phyloP scores from a whole-genome alignment of 495 filamentous ascomycete species.

The Aspergillus avenaceus region DNA sequence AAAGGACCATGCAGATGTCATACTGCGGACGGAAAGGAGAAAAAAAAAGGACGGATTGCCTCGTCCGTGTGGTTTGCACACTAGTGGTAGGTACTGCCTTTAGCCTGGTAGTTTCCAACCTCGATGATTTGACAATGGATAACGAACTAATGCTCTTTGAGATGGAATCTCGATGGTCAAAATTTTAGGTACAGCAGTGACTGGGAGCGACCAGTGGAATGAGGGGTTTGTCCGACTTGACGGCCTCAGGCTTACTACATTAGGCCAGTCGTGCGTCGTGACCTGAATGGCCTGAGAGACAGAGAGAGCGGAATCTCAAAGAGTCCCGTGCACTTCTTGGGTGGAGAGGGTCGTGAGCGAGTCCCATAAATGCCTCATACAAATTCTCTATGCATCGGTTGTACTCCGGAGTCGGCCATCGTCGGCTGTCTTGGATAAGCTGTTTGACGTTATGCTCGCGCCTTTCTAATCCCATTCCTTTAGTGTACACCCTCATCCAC shows the following conservation, averaged over 20 bases:
- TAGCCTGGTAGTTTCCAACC: background rate
- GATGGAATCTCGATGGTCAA: background rate
- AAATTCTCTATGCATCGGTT: background rate
- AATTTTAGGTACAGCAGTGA: conserved; percentile 3
- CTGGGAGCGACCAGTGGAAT: background rate
- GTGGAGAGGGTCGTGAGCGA: too few species aligned
- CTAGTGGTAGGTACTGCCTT: background rate
- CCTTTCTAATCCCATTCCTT: background rate
- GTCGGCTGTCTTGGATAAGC: background rate
- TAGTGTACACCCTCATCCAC: background rate
- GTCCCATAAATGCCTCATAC: conserved; percentile 20
- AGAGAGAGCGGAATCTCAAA: conserved; percentile 12
- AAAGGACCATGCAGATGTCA: conserved; percentile 5
- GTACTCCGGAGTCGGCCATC: background rate
- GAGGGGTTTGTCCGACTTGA: conserved; percentile 1
- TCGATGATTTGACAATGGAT: background rate
- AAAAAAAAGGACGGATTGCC: background rate
- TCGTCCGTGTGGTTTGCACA: background rate
- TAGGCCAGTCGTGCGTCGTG: conserved; percentile 12
- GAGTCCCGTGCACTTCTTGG: conserved; percentile 17
- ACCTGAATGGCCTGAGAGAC: background rate
- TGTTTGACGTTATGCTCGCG: background rate
- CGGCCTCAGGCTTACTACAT: conserved; percentile 15
- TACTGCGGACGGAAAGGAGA: background rate
- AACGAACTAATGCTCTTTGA: background rate